A percentile compares a stretch with the other conserved stretches of the same genome.
phyloP scores from a whole-genome alignment of 148 eudicot species.

The Camellia lanceoleosa region DNA sequence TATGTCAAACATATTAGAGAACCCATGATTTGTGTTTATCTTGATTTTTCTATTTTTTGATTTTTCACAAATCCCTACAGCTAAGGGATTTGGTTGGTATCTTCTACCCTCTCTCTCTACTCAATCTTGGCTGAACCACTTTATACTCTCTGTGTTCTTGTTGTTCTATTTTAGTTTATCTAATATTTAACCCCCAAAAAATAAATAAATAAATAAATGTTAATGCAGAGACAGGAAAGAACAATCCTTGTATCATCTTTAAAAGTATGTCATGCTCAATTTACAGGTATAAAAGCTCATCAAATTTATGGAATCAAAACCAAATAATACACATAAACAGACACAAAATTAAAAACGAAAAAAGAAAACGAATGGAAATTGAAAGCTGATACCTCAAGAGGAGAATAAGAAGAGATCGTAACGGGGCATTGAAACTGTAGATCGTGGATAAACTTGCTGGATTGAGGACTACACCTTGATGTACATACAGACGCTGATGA shows the following conservation, averaged over 20 bases:
- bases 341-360: not conserved
- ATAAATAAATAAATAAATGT: not conserved
- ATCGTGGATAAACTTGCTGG: slow-evolving; percentile 6
- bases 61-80: no score
- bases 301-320: not conserved
- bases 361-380: not conserved
- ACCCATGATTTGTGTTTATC: no score
- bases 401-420: slow-evolving; percentile 6
- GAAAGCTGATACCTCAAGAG: slow-evolving; percentile 16
- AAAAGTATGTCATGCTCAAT: not conserved
- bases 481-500: not conserved
- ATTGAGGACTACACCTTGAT: slow-evolving; percentile 1
- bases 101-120: no score
- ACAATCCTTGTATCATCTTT: not conserved
- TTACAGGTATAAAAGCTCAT: no score
- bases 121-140: no score
- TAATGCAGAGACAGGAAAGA: not conserved
- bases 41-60: no score
- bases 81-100: no score
- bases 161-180: no score
- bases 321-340: not conserved
- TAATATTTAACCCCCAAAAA: no score
- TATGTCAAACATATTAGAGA: no score
- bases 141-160: no score
- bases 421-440: slow-evolving; percentile 21